Conservation (phyloP, 192 early-diverging fungal species). For the Chytriomyces sp. region DNA sequence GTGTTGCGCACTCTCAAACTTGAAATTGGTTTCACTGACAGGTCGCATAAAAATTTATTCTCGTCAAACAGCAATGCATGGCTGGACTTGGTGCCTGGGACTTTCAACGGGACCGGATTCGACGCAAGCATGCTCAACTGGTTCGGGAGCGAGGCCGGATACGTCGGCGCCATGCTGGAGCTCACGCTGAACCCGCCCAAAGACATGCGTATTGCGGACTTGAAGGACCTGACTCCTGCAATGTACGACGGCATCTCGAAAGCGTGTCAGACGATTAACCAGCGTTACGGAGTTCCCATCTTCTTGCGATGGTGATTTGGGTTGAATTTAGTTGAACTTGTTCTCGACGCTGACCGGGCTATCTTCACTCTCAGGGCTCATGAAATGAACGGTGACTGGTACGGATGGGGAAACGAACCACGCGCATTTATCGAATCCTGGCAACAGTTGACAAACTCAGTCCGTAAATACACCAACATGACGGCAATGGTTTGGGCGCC, state of each 20-base stretch:
- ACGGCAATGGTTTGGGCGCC: slow-evolving; percentile 60
- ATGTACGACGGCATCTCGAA: slow-evolving; percentile 38
- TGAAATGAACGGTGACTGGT: slow-evolving; percentile 33
- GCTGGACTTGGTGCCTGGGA: slow-evolving; percentile 28
- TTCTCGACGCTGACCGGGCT: background rate
- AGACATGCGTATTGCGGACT: background rate
- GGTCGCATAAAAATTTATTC: background rate
- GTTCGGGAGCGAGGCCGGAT: slow-evolving; percentile 43
- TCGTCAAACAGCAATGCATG: slow-evolving; percentile 43
- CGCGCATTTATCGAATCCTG: slow-evolving; percentile 32
- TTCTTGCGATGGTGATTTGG: slow-evolving; percentile 42
- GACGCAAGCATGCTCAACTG: slow-evolving; percentile 41
- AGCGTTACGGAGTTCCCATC: slow-evolving; percentile 45
- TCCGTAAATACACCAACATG: slow-evolving; percentile 49
- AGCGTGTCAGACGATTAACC: slow-evolving; percentile 42
- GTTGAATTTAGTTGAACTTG: background rate
- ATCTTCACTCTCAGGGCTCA: background rate
- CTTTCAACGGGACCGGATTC: slow-evolving; percentile 20
- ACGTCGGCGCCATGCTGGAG: slow-evolving; percentile 44
- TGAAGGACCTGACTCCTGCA: slow-evolving; percentile 32
- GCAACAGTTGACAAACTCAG: slow-evolving; percentile 33
- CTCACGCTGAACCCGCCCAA: slow-evolving; percentile 42
- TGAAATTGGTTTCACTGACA: background rate
- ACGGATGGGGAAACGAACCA: slow-evolving; percentile 42
- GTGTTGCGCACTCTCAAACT: background rate